Percentiles rank a stretch among this genome's conserved stretches.
Evolutionary conservation across 1,284 basidiomycete species (phyloP).

Genomic region (Moesziomyces parantarcticus): DNA sequence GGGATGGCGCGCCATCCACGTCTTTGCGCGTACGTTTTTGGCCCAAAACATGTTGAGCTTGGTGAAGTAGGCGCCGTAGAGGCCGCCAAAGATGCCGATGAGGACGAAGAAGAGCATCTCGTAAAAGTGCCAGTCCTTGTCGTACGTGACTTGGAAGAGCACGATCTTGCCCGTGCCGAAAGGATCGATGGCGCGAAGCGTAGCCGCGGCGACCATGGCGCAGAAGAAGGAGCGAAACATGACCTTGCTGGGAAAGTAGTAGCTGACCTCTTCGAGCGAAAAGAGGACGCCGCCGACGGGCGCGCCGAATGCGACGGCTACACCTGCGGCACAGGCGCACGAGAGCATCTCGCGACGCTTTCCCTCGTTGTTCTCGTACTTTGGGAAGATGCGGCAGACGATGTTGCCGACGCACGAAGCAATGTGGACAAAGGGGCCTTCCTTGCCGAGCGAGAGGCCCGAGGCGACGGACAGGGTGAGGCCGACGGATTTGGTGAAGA

Average conservation of each 20-base stretch:
- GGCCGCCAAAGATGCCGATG: slow-evolving; percentile 78
- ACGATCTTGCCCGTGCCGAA: slow-evolving; percentile 76
- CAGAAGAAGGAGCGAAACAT: slow-evolving; percentile 64
- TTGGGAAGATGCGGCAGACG: slow-evolving; percentile 80
- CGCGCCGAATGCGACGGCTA: slow-evolving; percentile 72
- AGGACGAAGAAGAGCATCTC: slow-evolving; percentile 82
- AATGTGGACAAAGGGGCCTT: slow-evolving; percentile 97
- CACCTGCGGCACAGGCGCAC: slow-evolving; percentile 73
- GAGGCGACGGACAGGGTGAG: slow-evolving; percentile 76
- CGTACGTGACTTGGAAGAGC: slow-evolving; percentile 84
- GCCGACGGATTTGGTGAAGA: slow-evolving; percentile 89
- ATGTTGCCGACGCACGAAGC: slow-evolving; percentile 95
- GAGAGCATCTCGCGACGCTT: slow-evolving; percentile 60
- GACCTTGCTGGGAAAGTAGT: slow-evolving; percentile 68
- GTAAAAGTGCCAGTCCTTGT: slow-evolving; percentile 89
- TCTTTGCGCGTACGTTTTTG: slow-evolving; percentile 58
- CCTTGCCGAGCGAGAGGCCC: slow-evolving; percentile 72
- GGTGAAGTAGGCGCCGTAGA: slow-evolving; percentile 94
- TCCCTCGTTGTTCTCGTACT: slow-evolving; percentile 81
- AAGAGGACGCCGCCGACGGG: slow-evolving; percentile 73
- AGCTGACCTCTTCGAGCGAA: slow-evolving; percentile 70
- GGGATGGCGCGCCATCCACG: slow-evolving; percentile 73
- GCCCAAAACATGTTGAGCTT: slow-evolving; percentile 86
- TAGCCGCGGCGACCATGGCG: slow-evolving; percentile 62
- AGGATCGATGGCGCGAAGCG: slow-evolving; percentile 81